Conservation (phyloP, 208 protist genomes). For the Sergeia podlipaevii region DNA sequence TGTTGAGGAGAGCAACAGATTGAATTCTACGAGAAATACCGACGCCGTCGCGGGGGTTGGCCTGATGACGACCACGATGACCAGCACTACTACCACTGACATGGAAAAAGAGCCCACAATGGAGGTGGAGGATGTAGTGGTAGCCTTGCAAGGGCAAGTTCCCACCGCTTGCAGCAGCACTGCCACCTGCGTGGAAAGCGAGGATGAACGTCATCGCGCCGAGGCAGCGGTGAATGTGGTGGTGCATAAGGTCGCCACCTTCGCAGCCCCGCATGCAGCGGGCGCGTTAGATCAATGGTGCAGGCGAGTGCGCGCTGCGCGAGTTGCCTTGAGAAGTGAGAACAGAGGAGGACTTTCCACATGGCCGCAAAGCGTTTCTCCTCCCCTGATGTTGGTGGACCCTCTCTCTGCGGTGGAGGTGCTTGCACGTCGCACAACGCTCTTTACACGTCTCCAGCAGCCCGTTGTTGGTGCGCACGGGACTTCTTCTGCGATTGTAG, state of each 20-base stretch:
- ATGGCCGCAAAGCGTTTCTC: constrained; percentile 4
- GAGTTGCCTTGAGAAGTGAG: not conserved
- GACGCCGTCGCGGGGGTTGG: too few relatives aligned
- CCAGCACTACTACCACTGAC: too few relatives aligned
- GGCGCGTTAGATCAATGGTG: constrained; percentile 48
- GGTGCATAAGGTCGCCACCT: constrained; percentile 79
- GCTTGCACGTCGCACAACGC: constrained; percentile 44
- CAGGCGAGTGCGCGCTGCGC: constrained; percentile 10
- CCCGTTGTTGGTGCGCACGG: too few relatives aligned
- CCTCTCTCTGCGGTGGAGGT: constrained; percentile 42
- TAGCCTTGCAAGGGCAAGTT: not conserved
- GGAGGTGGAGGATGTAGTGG: not conserved
- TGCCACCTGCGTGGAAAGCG: too few relatives aligned
- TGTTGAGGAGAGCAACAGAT: too few relatives aligned
- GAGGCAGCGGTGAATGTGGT: constrained; percentile 48
- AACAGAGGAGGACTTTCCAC: not conserved
- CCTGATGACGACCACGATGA: too few relatives aligned
- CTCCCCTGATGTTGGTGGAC: constrained; percentile 58
- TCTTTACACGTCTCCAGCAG: constrained; percentile 24
- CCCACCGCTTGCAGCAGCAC: not conserved
- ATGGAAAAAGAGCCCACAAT: not conserved
- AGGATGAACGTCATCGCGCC: too few relatives aligned
- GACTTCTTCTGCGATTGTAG: too few relatives aligned
- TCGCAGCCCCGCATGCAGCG: constrained; percentile 30
- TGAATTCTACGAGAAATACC: too few relatives aligned